Evolutionary conservation across 192 early-diverging fungal genomes (phyloP).

Genomic region (Coemansia sp.): DNA sequence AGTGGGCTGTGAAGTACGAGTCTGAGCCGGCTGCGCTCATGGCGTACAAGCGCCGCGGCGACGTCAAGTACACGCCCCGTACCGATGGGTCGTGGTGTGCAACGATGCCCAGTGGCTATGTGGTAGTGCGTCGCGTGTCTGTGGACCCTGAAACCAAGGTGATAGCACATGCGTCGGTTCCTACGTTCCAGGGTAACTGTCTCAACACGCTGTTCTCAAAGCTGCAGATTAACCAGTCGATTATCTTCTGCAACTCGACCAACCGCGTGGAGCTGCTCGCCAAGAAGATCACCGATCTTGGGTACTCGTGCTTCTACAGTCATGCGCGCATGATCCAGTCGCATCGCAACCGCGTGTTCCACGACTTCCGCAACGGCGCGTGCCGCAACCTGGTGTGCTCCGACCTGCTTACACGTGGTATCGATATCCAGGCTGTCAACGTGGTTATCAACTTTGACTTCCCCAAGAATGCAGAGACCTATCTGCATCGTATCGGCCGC

Average conservation of each 20-base stretch:
- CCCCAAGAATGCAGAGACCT: conserved; percentile 98
- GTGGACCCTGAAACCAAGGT: conserved; percentile 4
- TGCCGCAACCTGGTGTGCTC: conserved; percentile 98
- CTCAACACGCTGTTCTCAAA: conserved; percentile 93
- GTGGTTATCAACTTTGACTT: conserved; percentile 99
- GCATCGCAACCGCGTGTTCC: conserved; percentile 98
- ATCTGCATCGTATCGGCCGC: conserved; percentile 97
- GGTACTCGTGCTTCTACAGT: conserved; percentile 99
- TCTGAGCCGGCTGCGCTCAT: conserved; percentile 7
- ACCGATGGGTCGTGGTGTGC: conserved; percentile 38
- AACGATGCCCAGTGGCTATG: conserved; percentile 35
- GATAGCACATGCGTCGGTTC: conserved; percentile 22
- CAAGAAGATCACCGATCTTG: conserved; percentile 99
- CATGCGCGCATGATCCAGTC: conserved; percentile 98
- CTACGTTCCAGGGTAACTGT: conserved; percentile 49
- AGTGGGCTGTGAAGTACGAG: conserved; percentile 25
- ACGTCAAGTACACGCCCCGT: conserved; percentile 21
- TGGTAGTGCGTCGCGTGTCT: conserved; percentile 28
- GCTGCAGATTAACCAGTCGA: conserved; percentile 99
- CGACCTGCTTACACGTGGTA: conserved; percentile 96
- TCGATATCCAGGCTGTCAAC: conserved; percentile 99
- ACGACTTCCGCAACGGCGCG: conserved; percentile 98
- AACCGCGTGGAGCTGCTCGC: conserved; percentile 98
- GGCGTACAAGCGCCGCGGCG: conserved; percentile 15
- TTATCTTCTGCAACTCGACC: conserved; percentile 99